Evolutionary conservation across 805 yeast species (phyloP).

Genomic region (Lachancea mirantina): DNA sequence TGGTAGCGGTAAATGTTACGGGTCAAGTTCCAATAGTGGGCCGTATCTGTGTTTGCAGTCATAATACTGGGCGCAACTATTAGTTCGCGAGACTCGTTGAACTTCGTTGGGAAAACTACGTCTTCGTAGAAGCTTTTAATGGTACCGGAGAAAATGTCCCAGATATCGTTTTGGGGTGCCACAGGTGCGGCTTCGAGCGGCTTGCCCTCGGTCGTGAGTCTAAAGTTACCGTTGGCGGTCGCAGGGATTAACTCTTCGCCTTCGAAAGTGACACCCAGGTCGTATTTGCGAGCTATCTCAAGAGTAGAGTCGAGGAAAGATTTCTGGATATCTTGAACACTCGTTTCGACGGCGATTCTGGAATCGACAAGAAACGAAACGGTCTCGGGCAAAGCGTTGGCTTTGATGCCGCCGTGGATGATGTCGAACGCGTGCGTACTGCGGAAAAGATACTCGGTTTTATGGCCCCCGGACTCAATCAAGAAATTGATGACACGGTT

Average conservation of each 20-base stretch:
- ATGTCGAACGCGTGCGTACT: conserved; percentile 50
- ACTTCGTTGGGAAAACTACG: conserved; percentile 20
- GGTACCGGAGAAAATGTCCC: conserved; percentile 57
- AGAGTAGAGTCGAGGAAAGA: conserved; percentile 31
- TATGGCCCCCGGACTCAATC: conserved; percentile 15
- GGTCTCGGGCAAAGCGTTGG: conserved; percentile 61
- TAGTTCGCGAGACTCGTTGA: conserved; percentile 9
- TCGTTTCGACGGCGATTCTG: conserved; percentile 46
- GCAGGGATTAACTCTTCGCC: conserved; percentile 21
- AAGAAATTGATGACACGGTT: conserved; percentile 12
- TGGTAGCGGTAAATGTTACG: conserved; percentile 54
- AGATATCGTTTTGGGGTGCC: conserved; percentile 43
- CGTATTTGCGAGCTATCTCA: conserved; percentile 38
- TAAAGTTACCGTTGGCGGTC: conserved; percentile 37
- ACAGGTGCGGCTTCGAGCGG: conserved; percentile 46
- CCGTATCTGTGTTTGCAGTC: conserved; percentile 69
- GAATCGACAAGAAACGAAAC: conserved; percentile 47
- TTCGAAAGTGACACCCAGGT: conserved; percentile 38
- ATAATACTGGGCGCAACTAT: conserved; percentile 51
- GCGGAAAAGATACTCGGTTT: conserved; percentile 36
- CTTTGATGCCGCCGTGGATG: conserved; percentile 56
- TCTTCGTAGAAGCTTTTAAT: conserved; percentile 58
- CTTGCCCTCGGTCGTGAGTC: conserved; percentile 23
- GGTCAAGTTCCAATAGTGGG: conserved; percentile 56
- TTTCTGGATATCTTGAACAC: conserved; percentile 33